These are phyloP conservation scores for Pistacia atlantica DNA, from an alignment of 345 rosid genomes.

Conservation along the genomic window DNA sequence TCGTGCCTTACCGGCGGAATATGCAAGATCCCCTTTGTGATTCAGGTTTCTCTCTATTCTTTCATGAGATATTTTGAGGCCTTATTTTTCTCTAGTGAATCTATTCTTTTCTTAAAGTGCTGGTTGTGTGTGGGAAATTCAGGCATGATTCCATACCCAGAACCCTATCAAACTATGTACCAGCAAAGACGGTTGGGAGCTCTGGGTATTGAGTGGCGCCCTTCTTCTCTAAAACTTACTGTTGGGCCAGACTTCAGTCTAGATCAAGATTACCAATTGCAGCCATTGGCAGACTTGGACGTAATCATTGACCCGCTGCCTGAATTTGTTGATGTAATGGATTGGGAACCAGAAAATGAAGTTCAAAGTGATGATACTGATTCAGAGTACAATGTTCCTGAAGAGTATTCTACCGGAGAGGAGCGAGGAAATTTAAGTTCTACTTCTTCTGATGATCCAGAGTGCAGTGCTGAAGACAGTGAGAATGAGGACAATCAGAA, in stretches of 20 bases:
- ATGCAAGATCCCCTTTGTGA: slow-evolving; percentile 99
- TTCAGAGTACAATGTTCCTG: slow-evolving; percentile 91
- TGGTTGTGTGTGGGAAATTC: slow-evolving; percentile 32
- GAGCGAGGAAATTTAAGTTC: slow-evolving; percentile 71
- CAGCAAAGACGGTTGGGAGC: slow-evolving; percentile 92
- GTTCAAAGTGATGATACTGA: slow-evolving; percentile 84
- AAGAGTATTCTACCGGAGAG: slow-evolving; percentile 71
- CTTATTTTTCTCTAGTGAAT: slow-evolving; percentile 16
- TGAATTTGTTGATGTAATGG: slow-evolving; percentile 79
- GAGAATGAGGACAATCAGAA: slow-evolving; percentile 54
- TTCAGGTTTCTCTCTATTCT: slow-evolving; percentile 60
- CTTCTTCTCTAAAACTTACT: slow-evolving; percentile 69
- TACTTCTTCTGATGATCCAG: slow-evolving; percentile 60
- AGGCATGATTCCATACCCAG: slow-evolving; percentile 95
- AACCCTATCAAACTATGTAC: slow-evolving; percentile 96
- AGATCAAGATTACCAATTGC: slow-evolving; percentile 81
- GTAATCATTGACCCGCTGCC: slow-evolving; percentile 73
- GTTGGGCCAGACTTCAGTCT: slow-evolving; percentile 89
- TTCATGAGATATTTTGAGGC: slow-evolving; percentile 14
- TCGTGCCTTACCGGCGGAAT: slow-evolving; percentile 82
- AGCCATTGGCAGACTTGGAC: slow-evolving; percentile 89
- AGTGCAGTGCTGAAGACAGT: slow-evolving; percentile 63
- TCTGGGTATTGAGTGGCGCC: slow-evolving; percentile 90
- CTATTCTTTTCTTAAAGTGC: slow-evolving; percentile 12
- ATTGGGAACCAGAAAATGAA: slow-evolving; percentile 90